Evolutionary conservation across 179 eudicot genomes (phyloP).

Genomic region (Silene vulgaris): DNA sequence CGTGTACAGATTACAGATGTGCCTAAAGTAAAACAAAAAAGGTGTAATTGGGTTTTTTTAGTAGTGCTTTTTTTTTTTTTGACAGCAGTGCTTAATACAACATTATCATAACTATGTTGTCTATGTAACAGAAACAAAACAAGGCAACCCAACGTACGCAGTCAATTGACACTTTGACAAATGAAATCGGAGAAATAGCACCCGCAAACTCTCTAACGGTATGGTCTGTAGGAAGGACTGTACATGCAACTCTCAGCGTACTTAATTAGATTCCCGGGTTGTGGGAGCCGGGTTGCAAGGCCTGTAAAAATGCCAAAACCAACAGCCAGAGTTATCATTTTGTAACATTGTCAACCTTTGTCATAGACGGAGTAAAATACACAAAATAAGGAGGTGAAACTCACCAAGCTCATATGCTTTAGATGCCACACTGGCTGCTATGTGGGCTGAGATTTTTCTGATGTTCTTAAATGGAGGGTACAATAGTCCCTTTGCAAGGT

Average conservation of each 20-base stretch:
- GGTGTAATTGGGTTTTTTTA: too few relatives aligned
- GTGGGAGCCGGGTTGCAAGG: constrained; percentile 40
- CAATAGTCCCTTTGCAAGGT: constrained; percentile 63
- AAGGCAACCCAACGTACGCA: too few relatives aligned
- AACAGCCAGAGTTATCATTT: neutral
- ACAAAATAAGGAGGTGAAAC: neutral
- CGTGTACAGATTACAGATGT: too few relatives aligned
- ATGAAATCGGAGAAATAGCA: neutral
- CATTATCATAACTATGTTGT: too few relatives aligned
- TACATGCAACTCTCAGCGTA: constrained; percentile 53
- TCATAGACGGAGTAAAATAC: neutral
- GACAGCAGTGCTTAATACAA: too few relatives aligned
- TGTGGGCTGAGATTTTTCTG: constrained; percentile 80
- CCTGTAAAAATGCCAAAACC: constrained; percentile 26
- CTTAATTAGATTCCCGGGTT: constrained; percentile 38
- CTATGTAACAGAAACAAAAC: too few relatives aligned
- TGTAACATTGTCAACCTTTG: too few relatives aligned
- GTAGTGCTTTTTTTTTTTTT: too few relatives aligned
- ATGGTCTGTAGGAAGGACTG: constrained; percentile 42
- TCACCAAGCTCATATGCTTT: constrained; percentile 83
- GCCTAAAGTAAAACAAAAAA: too few relatives aligned
- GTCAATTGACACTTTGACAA: too few relatives aligned
- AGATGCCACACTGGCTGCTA: constrained; percentile 88
- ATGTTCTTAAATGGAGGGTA: constrained; percentile 69
- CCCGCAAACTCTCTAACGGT: constrained; percentile 25